Evolutionary conservation across 768 basidiomycete species (phyloP).

Genomic region (Panellus pusillus): DNA sequence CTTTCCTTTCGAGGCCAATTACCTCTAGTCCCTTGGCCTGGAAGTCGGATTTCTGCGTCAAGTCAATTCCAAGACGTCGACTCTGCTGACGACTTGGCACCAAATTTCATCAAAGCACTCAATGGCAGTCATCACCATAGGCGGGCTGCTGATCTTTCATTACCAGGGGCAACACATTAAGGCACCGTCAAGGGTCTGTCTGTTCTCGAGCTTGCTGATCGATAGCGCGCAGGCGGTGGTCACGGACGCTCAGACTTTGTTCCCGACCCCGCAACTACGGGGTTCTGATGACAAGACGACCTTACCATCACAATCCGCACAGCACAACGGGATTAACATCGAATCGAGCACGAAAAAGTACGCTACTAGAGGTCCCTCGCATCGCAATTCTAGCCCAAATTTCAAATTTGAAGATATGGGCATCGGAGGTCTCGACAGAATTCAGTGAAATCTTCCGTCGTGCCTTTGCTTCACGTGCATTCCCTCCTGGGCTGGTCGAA

Average conservation of each 20-base stretch:
- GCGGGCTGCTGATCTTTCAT: constrained; percentile 80
- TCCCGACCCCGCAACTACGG: constrained; percentile 48
- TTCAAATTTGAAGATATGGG: constrained; percentile 99
- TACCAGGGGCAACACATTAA: constrained; percentile 85
- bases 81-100: constrained; percentile 83
- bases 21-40: constrained; percentile 76
- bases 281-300: constrained; percentile 89
- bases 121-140: constrained; percentile 64
- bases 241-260: constrained; percentile 23
- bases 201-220: constrained; percentile 60
- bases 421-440: constrained; percentile 95
- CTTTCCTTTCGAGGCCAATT: constrained; percentile 57
- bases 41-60: constrained; percentile 69
- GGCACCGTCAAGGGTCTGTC: constrained; percentile 58
- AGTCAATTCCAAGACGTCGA: constrained; percentile 63
- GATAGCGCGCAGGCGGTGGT: constrained; percentile 47
- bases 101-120: constrained; percentile 74
- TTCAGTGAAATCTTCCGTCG: constrained; percentile 97
- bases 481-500: constrained; percentile 94
- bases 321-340: constrained; percentile 79
- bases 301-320: constrained; percentile 76
- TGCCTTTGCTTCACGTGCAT: constrained; percentile 97
- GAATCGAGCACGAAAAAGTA: constrained; percentile 91
- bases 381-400: constrained; percentile 93
- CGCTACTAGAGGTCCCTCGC: constrained; percentile 70